A percentile compares a stretch with the other conserved stretches of the same genome.
phyloP scores from a whole-genome alignment of 306 rosid species.

The Nissolia schottii region DNA sequence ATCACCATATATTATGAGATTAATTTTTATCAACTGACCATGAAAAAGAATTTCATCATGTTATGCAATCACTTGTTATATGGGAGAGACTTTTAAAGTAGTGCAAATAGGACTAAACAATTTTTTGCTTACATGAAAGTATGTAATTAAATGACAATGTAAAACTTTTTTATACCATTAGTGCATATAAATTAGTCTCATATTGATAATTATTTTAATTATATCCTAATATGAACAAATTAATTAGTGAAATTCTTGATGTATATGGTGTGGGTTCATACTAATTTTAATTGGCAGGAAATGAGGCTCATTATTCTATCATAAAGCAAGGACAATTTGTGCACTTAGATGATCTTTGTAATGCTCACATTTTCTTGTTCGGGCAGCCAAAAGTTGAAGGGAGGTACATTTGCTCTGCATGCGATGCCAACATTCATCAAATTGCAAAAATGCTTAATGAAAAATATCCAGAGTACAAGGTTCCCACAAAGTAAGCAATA shows the following conservation, averaged over 20 bases:
- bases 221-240: background rate
- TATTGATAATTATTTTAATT: too few species aligned
- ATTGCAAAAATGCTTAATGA: slow-evolving; percentile 46
- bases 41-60: too few species aligned
- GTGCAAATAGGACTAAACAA: too few species aligned
- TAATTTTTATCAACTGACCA: too few species aligned
- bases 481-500: slow-evolving; percentile 55
- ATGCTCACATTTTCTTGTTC: slow-evolving; percentile 53
- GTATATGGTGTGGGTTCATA: background rate
- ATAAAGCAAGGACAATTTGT: slow-evolving; percentile 64
- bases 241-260: background rate
- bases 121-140: too few species aligned
- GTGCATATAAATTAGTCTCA: too few species aligned
- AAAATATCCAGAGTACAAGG: slow-evolving; percentile 57
- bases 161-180: too few species aligned
- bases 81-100: too few species aligned
- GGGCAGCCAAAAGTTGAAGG: slow-evolving; percentile 53
- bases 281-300: slow-evolving; percentile 37
- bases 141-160: too few species aligned
- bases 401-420: slow-evolving; percentile 51
- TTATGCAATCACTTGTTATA: too few species aligned
- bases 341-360: slow-evolving; percentile 69
- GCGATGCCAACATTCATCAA: slow-evolving; percentile 55
- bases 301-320: slow-evolving; percentile 53
- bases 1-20: too few species aligned